Percentiles rank a stretch among this genome's conserved stretches.
phyloP scores from a whole-genome alignment of 768 basidiomycete species.

The Mycena metata region DNA sequence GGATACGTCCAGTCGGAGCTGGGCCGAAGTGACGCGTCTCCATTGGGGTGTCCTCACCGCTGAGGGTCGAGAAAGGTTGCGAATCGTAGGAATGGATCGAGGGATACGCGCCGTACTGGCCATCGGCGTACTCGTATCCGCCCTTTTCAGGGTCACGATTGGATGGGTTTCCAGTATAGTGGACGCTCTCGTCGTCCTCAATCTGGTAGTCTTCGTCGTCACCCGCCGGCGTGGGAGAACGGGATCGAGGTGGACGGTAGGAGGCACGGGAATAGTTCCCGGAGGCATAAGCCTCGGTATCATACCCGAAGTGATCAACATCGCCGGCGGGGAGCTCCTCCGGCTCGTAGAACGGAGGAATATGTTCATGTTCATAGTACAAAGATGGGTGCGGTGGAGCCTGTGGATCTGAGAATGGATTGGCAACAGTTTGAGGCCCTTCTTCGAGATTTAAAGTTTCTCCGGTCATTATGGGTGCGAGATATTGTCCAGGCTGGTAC shows the following conservation, averaged over 20 bases:
- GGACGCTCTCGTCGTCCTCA: slow-evolving; percentile 66
- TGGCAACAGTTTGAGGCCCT: slow-evolving; percentile 36
- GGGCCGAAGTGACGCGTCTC: slow-evolving; percentile 91
- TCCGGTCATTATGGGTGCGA: slow-evolving; percentile 74
- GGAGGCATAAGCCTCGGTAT: slow-evolving; percentile 78
- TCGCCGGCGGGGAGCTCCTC: slow-evolving; percentile 52
- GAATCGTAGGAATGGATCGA: slow-evolving; percentile 27
- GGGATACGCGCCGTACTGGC: slow-evolving; percentile 40
- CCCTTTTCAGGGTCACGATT: slow-evolving; percentile 58
- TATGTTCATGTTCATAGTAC: slow-evolving; percentile 50
- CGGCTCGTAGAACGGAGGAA: slow-evolving; percentile 43
- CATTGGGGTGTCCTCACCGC: slow-evolving; percentile 60
- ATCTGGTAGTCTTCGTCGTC: slow-evolving; percentile 81
- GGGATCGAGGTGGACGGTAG: slow-evolving; percentile 70
- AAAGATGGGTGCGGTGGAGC: slow-evolving; percentile 47
- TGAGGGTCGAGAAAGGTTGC: slow-evolving; percentile 42
- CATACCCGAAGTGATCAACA: slow-evolving; percentile 73
- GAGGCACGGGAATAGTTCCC: slow-evolving; percentile 66
- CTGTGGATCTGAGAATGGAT: slow-evolving; percentile 49
- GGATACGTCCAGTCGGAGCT: slow-evolving; percentile 83
- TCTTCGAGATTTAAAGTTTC: slow-evolving; percentile 71
- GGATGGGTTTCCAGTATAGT: slow-evolving; percentile 61
- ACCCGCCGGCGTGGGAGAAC: slow-evolving; percentile 81
- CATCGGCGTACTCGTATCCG: slow-evolving; percentile 42
- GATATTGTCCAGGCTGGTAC: slow-evolving; percentile 73